phyloP scores from a whole-genome alignment of 768 basidiomycete genomes.

The Suillus occidentalis region DNA sequence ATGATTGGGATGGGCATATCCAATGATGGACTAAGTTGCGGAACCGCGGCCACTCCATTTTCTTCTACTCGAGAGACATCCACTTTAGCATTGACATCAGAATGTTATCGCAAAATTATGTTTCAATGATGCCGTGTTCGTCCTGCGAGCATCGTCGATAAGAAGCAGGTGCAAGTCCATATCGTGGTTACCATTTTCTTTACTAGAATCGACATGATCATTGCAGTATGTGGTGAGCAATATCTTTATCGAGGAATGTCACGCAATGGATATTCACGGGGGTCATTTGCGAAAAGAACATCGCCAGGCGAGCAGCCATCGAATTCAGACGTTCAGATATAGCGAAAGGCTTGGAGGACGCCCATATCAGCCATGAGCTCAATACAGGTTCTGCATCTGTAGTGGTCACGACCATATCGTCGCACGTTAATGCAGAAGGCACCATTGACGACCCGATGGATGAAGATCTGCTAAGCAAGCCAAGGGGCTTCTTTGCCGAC shows the following conservation, averaged over 20 bases:
- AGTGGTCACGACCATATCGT: constrained; percentile 53
- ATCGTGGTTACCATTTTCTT: not conserved
- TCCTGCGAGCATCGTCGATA: constrained; percentile 96
- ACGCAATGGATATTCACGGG: not conserved
- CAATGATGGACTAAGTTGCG: not conserved
- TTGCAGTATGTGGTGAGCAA: constrained; percentile 63
- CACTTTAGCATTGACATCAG: not conserved
- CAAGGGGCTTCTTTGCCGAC: constrained; percentile 90
- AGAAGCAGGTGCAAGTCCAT: constrained; percentile 69
- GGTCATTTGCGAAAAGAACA: constrained; percentile 55
- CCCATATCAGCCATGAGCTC: constrained; percentile 32
- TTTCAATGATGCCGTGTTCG: constrained; percentile 51
- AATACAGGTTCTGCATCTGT: constrained; percentile 48
- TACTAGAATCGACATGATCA: not conserved
- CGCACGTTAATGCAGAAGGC: constrained; percentile 37
- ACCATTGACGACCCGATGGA: constrained; percentile 35
- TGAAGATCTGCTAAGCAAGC: constrained; percentile 47
- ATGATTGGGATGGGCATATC: not conserved
- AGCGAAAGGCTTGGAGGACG: constrained; percentile 12
- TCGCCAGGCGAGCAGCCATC: constrained; percentile 77
- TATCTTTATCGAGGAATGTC: not conserved
- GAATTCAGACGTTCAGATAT: constrained; percentile 59
- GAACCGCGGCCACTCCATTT: not conserved
- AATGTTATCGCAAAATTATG: not conserved
- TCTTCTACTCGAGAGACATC: not conserved